These are phyloP conservation scores for Microdochium nivale DNA, from an alignment of 2,329 filamentous ascomycete genomes.

Conservation along the genomic window DNA sequence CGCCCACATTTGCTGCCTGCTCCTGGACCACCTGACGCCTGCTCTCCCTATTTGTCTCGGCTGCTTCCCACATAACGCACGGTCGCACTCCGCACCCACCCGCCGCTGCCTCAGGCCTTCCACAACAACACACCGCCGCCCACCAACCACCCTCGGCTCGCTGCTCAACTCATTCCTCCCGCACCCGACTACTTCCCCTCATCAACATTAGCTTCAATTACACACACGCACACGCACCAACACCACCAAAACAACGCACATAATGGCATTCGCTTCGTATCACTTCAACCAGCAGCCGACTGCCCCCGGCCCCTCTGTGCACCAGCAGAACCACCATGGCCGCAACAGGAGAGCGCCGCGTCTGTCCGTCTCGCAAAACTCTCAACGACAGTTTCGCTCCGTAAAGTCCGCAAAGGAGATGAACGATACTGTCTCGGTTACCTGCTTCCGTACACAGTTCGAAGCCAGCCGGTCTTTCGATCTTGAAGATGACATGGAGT, in stretches of 20 bases:
- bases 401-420: constrained; percentile 82
- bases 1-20: not conserved
- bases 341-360: constrained; percentile 80
- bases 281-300: constrained; percentile 50
- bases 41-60: not conserved
- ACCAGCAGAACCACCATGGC: constrained; percentile 74
- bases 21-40: not conserved
- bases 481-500: constrained; percentile 90
- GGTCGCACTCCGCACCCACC: not conserved
- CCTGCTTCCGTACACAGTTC: constrained; percentile 76
- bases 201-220: no score
- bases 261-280: constrained; percentile 55
- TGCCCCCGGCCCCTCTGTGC: constrained; percentile 43
- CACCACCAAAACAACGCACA: constrained; percentile 11
- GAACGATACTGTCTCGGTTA: constrained; percentile 66
- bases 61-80: not conserved
- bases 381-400: constrained; percentile 78
- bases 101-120: not conserved
- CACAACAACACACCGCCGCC: not conserved
- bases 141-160: not conserved
- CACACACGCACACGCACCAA: not conserved
- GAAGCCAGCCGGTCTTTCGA: constrained; percentile 92
- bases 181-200: constrained; percentile 14
- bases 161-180: not conserved
- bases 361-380: constrained; percentile 70